Evolutionary conservation across 805 yeast genomes (phyloP).

Genomic region (Barnettozyma populi): DNA sequence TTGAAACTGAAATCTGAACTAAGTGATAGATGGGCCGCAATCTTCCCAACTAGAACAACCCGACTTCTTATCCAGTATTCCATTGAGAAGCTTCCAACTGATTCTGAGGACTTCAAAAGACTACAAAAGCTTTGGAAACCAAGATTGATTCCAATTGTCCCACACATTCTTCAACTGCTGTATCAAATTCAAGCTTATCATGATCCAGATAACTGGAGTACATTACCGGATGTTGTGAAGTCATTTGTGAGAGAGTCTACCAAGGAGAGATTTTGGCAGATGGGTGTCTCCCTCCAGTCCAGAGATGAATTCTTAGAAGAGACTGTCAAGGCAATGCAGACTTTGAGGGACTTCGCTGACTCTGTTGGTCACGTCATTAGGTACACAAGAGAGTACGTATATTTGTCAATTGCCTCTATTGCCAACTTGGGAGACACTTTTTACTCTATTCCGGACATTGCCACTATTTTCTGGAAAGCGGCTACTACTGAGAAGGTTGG

Average conservation of each 20-base stretch:
- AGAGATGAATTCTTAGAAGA: conserved; percentile 93
- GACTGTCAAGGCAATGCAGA: conserved; percentile 87
- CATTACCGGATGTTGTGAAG: conserved; percentile 83
- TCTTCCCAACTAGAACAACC: conserved; percentile 94
- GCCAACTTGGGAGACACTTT: conserved; percentile 85
- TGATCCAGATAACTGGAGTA: conserved; percentile 87
- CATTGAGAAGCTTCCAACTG: conserved; percentile 82
- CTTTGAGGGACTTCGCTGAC: conserved; percentile 94
- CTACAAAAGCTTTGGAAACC: conserved; percentile 86
- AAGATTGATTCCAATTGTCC: conserved; percentile 83
- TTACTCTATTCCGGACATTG: conserved; percentile 80
- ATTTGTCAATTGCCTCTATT: conserved; percentile 82
- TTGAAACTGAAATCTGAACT: conserved; percentile 65
- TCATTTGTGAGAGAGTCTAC: conserved; percentile 86
- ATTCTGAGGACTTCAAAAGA: conserved; percentile 61
- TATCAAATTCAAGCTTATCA: conserved; percentile 93
- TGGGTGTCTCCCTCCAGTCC: conserved; percentile 91
- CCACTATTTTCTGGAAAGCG: conserved; percentile 72
- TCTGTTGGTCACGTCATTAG: conserved; percentile 94
- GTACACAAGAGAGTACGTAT: conserved; percentile 94
- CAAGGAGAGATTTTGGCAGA: conserved; percentile 96
- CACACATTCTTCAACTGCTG: conserved; percentile 80
- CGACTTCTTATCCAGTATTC: conserved; percentile 93
- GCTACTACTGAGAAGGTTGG: conserved; percentile 72
- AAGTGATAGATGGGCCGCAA: conserved; percentile 87